phyloP scores from a whole-genome alignment of 2,329 filamentous ascomycete genomes.

The Colletotrichum sp. region DNA sequence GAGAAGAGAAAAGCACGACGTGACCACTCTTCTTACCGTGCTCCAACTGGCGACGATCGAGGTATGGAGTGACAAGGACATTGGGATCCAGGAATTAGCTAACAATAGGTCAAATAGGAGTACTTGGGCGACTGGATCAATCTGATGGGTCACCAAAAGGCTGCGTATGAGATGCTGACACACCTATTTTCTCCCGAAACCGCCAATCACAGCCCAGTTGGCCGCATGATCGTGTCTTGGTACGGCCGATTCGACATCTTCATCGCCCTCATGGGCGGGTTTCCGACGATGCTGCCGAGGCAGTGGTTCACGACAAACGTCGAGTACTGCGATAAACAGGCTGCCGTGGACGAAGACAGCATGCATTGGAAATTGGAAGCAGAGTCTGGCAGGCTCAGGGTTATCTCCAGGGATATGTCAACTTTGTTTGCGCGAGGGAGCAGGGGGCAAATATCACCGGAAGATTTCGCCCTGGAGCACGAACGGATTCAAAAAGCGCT shows the following conservation, averaged over 20 bases:
- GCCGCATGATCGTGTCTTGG: slow-evolving; percentile 82
- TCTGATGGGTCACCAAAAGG: slow-evolving; percentile 89
- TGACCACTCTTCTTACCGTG: slow-evolving; percentile 83
- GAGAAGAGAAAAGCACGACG: slow-evolving; percentile 71
- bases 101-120: slow-evolving; percentile 62
- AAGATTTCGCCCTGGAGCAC: slow-evolving; percentile 71
- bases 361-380: slow-evolving; percentile 71
- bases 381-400: slow-evolving; percentile 67
- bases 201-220: slow-evolving; percentile 72
- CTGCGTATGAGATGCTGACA: slow-evolving; percentile 81
- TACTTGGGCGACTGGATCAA: slow-evolving; percentile 96
- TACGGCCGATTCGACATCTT: slow-evolving; percentile 89
- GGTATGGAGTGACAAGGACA: slow-evolving; percentile 53
- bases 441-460: slow-evolving; percentile 65
- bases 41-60: slow-evolving; percentile 93
- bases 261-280: slow-evolving; percentile 81
- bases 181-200: slow-evolving; percentile 79
- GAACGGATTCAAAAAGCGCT: slow-evolving; percentile 53
- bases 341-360: slow-evolving; percentile 57
- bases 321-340: slow-evolving; percentile 66
- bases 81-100: slow-evolving; percentile 12
- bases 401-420: slow-evolving; percentile 82
- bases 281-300: slow-evolving; percentile 72
- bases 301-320: slow-evolving; percentile 78
- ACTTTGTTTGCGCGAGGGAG: slow-evolving; percentile 74